Evolutionary conservation across 2,329 filamentous ascomycete genomes (phyloP), one percentile per base, ranked within the genome.

Genomic region (Sporothrix phasma): DNA sequence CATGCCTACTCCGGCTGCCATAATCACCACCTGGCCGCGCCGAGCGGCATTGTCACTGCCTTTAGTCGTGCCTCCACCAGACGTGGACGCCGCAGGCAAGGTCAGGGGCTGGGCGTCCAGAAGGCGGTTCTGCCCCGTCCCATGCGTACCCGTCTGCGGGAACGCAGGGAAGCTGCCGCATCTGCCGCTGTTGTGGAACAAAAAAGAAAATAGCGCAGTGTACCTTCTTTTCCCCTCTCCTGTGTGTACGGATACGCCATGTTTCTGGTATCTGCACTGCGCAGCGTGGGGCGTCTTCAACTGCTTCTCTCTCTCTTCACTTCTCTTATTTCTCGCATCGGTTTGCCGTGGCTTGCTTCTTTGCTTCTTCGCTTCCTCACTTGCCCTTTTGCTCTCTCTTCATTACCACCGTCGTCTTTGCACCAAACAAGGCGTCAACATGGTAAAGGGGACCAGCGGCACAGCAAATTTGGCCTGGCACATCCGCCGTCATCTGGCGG

Each of bases 111-210:
- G 10, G 56, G 53, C 43, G 43, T 64, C 46, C 47, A 62, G 17
- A 66, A 66, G 59, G n/a, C 59, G 8, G 41, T 49, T n/a, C 6
- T 63, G 54, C 47, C 61, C 22, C 24, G 63, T 15, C 56, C 65
- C 13, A 63, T 64, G 54, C 63, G 61, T 13, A 63, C 66, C 73
- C 76, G 43, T 2, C 47, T 46, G 70, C 72, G 59, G 65, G 69
- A 68, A 67, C 70, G 67, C 67, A 71, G 69, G 69, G 78, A 69
- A 77, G 78, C 67, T 79, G 77, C 73, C 22, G 61, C 51, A 3
- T 47, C 31, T 11, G 53, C 43, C 11, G 51, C 29, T 19, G 53
- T 29, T 24, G 39, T 17, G 29, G 51, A 47, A 19, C 41, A 41
- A 26, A 29, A 56, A 41, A 62, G 61, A 46, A 47, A 46, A 54